Base-by-base conservation (phyloP, 2,329 filamentous ascomycete genomes). In the Colletotrichum sojae region DNA sequence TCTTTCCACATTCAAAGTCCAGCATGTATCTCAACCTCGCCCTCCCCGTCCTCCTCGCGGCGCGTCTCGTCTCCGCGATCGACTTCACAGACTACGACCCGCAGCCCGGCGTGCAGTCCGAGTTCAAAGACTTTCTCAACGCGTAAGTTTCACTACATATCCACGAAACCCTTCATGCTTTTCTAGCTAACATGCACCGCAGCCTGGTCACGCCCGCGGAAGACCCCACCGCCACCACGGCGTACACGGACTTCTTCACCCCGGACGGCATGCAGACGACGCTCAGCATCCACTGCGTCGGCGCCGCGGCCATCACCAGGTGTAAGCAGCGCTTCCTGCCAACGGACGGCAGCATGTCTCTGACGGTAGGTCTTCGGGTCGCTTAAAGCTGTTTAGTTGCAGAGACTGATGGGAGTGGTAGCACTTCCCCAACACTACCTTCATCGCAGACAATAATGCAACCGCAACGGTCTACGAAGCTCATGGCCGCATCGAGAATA, bases 251-350 rank as follows among this genome's bases (percentile, higher is more conserved):
- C 46, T 68, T 68, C 53, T 68, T 68, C 53, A 57, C 65, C 5
- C n/a, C 25, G 0, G 65, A 68, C n/a, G 65, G 65, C 46, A 68
- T 68, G 65, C 65, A 68, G 53, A 68, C 65, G 9, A 68, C 65
- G 15, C 27, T 68, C 8, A 68, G 46, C 46, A 68, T 68, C 52
- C 65, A 68, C 46, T 68, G 65, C 39, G 65, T 68, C 25, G 65
- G 65, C 39, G 59, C 53, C 22, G 53, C 36, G 9, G 65, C 65
- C 22, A 68, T 68, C 20, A 64, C 53, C 12, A 63, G 39, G 48
- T 68, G 65, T 60, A 68, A 68, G 52, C 65, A 64, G 39, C 18
- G 53, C 6, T 68, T 68, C 27, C 39, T 68, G 39, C 65, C 65
- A 1, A 58, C 59, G 1, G 65, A 68, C 53, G 65, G 65, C 6